phyloP scores from a whole-genome alignment of 441 rosid species.

The Iberis amara region DNA sequence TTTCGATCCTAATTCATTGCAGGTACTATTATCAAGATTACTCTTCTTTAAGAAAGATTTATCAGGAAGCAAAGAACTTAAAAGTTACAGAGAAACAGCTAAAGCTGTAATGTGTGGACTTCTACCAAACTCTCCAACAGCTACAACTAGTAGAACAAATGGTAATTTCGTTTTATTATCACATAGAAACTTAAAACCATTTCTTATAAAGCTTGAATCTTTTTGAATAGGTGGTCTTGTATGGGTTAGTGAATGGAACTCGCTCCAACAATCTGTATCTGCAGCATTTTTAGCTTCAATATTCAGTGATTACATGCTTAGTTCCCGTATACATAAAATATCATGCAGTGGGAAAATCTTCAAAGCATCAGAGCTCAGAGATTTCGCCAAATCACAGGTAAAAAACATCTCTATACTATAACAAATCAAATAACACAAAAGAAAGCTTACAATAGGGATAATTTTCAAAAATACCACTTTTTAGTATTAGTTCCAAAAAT shows the following conservation, averaged over 20 bases:
- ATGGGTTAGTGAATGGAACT: slow-evolving; percentile 83
- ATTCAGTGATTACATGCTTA: slow-evolving; percentile 88
- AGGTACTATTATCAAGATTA: slow-evolving; percentile 80
- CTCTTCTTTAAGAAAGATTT: slow-evolving; percentile 63
- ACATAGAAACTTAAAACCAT: neutral
- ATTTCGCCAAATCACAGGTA: slow-evolving; percentile 88
- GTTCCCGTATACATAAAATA: slow-evolving; percentile 57
- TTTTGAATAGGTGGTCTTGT: slow-evolving; percentile 67
- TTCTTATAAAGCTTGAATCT: slow-evolving; percentile 5
- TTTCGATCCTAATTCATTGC: slow-evolving; percentile 19
- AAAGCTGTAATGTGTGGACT: slow-evolving; percentile 92
- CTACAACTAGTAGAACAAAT: slow-evolving; percentile 71
- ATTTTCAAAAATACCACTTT: too few relatives aligned
- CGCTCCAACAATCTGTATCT: slow-evolving; percentile 82
- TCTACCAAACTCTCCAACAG: slow-evolving; percentile 82
- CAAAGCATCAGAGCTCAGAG: slow-evolving; percentile 74
- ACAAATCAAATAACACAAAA: neutral
- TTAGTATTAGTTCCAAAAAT: too few relatives aligned
- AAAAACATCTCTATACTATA: neutral
- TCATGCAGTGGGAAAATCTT: slow-evolving; percentile 57
- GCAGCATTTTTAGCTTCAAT: slow-evolving; percentile 92
- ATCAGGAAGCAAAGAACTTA: slow-evolving; percentile 56
- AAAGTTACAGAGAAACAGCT: slow-evolving; percentile 65
- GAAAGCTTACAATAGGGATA: neutral
- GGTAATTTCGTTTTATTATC: slow-evolving; percentile 35